Conservation (phyloP, 768 basidiomycete species). For the Pisolithus marmoratus region DNA sequence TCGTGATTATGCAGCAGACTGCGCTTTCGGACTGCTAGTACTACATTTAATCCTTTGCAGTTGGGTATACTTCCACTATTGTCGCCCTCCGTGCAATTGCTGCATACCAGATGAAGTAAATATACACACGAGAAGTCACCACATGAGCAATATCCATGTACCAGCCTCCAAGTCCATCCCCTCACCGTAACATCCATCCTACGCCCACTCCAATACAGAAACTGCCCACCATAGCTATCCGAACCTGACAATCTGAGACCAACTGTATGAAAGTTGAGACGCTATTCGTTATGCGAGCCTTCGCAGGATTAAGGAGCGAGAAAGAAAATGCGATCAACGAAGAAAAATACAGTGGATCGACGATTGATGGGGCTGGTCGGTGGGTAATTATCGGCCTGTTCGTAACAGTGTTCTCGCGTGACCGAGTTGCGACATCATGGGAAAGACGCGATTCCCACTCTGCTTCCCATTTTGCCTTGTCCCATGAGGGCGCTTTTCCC, state of each 20-base stretch:
- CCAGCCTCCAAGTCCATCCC: background rate
- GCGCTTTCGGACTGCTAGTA: constrained; percentile 8
- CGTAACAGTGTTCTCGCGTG: constrained; percentile 35
- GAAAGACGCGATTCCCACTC: constrained; percentile 61
- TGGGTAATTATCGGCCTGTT: constrained; percentile 9
- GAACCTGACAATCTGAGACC: constrained; percentile 23
- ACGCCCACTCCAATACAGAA: constrained; percentile 43
- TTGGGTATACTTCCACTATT: constrained; percentile 22
- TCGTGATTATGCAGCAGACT: background rate
- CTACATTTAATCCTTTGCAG: too few species aligned
- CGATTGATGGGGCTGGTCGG: constrained; percentile 24
- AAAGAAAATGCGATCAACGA: constrained; percentile 56
- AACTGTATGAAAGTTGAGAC: constrained; percentile 19
- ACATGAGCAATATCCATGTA: too few species aligned
- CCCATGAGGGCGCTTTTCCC: constrained; percentile 37
- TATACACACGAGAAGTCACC: too few species aligned
- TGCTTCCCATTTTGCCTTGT: constrained; percentile 60
- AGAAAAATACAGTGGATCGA: constrained; percentile 65
- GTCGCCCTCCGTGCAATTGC: too few species aligned
- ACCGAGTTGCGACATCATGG: constrained; percentile 48
- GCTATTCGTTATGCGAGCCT: constrained; percentile 19
- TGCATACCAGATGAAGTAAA: too few species aligned
- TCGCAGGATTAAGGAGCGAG: constrained; percentile 50
- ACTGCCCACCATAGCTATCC: constrained; percentile 33
- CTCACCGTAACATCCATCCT: constrained; percentile 31